A percentile compares a stretch with the other conserved stretches of the same genome.
Evolutionary conservation across 225 moss, liverwort and hornwort species (phyloP).

Genomic region (Anthoceros angustus): DNA sequence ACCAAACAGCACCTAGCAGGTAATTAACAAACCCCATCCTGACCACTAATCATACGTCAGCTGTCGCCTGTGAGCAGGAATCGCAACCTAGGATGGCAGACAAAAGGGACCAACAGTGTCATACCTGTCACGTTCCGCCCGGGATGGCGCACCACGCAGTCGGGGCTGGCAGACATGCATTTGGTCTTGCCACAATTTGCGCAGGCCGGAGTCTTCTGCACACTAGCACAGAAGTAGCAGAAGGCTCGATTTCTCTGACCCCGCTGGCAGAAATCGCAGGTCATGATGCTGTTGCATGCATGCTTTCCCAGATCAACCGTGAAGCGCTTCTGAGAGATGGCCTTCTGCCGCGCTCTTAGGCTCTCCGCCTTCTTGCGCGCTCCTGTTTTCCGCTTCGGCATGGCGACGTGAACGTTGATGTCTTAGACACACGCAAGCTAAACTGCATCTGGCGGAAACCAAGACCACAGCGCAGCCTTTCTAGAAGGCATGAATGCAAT

Average conservation of each 20-base stretch:
- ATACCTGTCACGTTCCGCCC: conserved; percentile 80
- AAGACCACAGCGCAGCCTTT: too few relatives aligned
- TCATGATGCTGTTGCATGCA: conserved; percentile 77
- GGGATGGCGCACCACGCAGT: conserved; percentile 82
- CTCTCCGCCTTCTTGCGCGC: conserved; percentile 95
- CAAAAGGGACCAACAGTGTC: background rate
- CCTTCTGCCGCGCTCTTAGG: conserved; percentile 79
- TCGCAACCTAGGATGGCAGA: too few relatives aligned
- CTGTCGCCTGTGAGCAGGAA: too few relatives aligned
- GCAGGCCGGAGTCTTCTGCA: conserved; percentile 63
- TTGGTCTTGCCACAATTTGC: conserved; percentile 97
- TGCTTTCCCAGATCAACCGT: conserved; percentile 96
- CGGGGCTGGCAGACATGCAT: conserved; percentile 79
- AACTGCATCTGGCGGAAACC: too few relatives aligned
- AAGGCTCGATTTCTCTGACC: conserved; percentile 88
- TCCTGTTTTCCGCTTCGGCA: conserved; percentile 98
- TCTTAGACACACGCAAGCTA: too few relatives aligned
- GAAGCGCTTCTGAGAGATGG: conserved; percentile 75
- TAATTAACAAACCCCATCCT: too few relatives aligned
- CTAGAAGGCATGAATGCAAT: too few relatives aligned
- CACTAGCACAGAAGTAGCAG: conserved; percentile 86
- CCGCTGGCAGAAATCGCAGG: conserved; percentile 56
- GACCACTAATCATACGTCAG: too few relatives aligned
- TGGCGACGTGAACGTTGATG: conserved; percentile 8
- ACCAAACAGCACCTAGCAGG: too few relatives aligned